phyloP scores from a whole-genome alignment of 2,329 filamentous ascomycete genomes.

The Penicillium sp. region DNA sequence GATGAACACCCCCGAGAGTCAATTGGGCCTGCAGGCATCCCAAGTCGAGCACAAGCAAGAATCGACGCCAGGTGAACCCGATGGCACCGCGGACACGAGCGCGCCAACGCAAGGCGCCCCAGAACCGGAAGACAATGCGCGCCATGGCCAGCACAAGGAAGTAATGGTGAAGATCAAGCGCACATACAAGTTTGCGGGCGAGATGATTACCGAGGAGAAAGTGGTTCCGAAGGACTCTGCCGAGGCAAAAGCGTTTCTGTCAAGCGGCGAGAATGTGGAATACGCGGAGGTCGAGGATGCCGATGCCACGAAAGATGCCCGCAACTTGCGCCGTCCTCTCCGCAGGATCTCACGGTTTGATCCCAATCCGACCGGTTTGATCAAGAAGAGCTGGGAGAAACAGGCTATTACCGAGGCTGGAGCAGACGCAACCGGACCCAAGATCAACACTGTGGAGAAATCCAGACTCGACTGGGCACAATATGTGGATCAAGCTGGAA shows the following conservation, averaged over 20 bases:
- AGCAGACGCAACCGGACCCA: constrained; percentile 50
- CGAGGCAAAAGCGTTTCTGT: constrained; percentile 57
- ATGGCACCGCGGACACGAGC: constrained; percentile 15
- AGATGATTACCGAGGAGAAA: constrained; percentile 57
- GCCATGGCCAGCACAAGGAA: constrained; percentile 30
- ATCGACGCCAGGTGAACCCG: constrained; percentile 6
- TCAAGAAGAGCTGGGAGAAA: constrained; percentile 49
- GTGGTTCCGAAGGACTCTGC: constrained; percentile 55
- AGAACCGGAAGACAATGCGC: constrained; percentile 10
- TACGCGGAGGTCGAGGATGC: constrained; percentile 26
- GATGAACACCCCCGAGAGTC: constrained; percentile 46
- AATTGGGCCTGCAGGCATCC: constrained; percentile 11
- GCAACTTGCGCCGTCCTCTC: constrained; percentile 41
- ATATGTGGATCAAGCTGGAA: constrained; percentile 62
- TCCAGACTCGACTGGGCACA: constrained; percentile 66
- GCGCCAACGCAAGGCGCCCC: constrained; percentile 18
- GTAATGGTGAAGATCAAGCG: constrained; percentile 58
- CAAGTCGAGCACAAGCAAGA: constrained; percentile 21
- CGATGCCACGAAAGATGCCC: constrained; percentile 18
- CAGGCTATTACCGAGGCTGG: constrained; percentile 28
- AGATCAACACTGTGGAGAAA: constrained; percentile 68
- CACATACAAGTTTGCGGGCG: constrained; percentile 60
- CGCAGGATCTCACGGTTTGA: constrained; percentile 50
- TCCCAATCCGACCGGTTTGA: constrained; percentile 46
- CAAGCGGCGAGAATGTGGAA: constrained; percentile 42